Percentiles rank a stretch among this genome's conserved stretches.
Evolutionary conservation across 2,329 filamentous ascomycete species (phyloP).

Genomic region (Alternaria tenuissima): DNA sequence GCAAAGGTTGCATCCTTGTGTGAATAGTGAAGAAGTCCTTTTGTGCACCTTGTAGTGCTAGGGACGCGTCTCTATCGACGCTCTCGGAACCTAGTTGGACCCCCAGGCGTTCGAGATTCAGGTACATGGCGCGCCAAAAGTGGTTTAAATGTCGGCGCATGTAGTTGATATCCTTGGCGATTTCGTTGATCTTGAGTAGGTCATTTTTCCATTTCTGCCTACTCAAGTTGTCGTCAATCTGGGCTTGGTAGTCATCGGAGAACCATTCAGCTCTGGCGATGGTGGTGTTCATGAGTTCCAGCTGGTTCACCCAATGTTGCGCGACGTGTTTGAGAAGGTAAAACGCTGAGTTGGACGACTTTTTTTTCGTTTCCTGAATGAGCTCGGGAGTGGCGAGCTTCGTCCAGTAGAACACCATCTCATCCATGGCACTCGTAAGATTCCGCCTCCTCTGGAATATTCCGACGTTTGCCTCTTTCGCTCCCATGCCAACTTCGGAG

Average conservation of each 20-base stretch:
- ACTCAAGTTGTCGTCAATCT: slow-evolving; percentile 15
- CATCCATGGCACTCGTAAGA: background rate
- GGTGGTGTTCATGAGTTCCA: slow-evolving; percentile 9
- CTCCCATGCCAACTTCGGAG: background rate
- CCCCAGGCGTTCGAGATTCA: slow-evolving; percentile 11
- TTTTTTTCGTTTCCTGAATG: background rate
- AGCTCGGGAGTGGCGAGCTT: background rate
- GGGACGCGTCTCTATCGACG: background rate
- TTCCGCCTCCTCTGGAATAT: background rate
- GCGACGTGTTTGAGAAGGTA: slow-evolving; percentile 8
- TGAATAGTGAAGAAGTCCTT: slow-evolving; percentile 28
- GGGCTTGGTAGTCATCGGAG: slow-evolving; percentile 27
- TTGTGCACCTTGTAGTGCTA: slow-evolving; percentile 23
- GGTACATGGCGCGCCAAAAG: too few species aligned
- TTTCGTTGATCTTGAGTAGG: slow-evolving; percentile 20
- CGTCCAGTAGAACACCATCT: background rate
- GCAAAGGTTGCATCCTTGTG: slow-evolving; percentile 22
- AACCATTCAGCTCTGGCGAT: slow-evolving; percentile 21
- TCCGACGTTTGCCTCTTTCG: background rate
- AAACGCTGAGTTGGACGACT: slow-evolving; percentile 4
- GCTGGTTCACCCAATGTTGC: slow-evolving; percentile 10
- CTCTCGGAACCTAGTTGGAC: background rate
- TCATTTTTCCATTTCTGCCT: slow-evolving; percentile 23
- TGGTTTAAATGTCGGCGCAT: slow-evolving; percentile 25
- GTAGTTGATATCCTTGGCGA: slow-evolving; percentile 28